Evolutionary conservation across 139 green algal genomes (phyloP), one percentile per base, ranked within the genome.

Genomic region (Gonium pectorale): DNA sequence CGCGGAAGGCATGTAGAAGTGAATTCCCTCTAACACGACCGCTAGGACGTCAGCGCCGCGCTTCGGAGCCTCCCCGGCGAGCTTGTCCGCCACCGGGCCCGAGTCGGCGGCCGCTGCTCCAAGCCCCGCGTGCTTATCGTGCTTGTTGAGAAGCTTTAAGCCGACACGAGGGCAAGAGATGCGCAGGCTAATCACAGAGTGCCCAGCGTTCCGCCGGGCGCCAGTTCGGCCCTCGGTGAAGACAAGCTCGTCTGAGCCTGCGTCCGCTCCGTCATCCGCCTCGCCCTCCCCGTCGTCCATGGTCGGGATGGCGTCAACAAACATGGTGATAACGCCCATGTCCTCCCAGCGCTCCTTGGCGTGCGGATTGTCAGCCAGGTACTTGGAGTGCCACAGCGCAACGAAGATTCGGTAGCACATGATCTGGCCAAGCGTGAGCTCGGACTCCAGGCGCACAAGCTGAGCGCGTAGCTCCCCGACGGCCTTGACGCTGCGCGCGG

Each of bases 361-460:
- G 0, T 81, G 79, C 0, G 17, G 43, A 0, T 64, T 38, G 29
- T 43, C 27, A 4, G 31, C 51, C 0, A 86, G 52, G 62, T 82
- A 83, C 35, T 46, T 24, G 26, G 87, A 91, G 46, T 91, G 87
- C 79, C 75, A 77, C 17, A 91, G 78, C 26, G 87, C 87, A 5
- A 91, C 87, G 66, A 74, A 88, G 2, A 56, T 64, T 22, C 87
- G 82, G 54, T 88, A 89, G 43, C 77, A 78, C 81, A 91, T 87
- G 35, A 87, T 41, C 67, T 89, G 87, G 31, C 75, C 87, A 40
- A 91, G 83, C 13, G 83, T 84, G 0, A 91, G 83, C 64, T 89
- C 77, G 21, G 35, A 26, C 71, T 91, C 87, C 54, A 91, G 68
- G 2, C 49, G 59, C 5, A n/a, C 24, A 71, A 89, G 59, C 40